phyloP scores from a whole-genome alignment of 495 filamentous ascomycete species.

The Podospora comata region DNA sequence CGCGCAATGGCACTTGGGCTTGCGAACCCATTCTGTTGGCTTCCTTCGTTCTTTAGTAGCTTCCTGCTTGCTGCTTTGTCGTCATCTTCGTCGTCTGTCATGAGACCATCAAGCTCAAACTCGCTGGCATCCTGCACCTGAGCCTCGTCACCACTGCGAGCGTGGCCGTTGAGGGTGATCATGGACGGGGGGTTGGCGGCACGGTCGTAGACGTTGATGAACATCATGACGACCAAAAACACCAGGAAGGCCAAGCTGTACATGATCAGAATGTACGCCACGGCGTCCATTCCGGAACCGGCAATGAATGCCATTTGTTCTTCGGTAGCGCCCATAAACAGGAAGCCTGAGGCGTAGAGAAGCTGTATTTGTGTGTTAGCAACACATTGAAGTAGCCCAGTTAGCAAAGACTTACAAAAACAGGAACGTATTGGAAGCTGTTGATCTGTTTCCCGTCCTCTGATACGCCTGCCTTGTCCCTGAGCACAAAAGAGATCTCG shows the following conservation, averaged over 20 bases:
- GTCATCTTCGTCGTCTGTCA: conserved; percentile 77
- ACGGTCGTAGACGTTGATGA: conserved; percentile 77
- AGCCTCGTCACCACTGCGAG: conserved; percentile 47
- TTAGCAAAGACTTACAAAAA: conserved; percentile 64
- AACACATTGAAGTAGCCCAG: background rate
- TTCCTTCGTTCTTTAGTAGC: conserved; percentile 32
- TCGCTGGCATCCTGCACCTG: conserved; percentile 73
- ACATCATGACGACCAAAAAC: conserved; percentile 84
- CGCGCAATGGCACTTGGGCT: conserved; percentile 42
- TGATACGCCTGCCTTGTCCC: conserved; percentile 61
- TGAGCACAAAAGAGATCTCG: conserved; percentile 84
- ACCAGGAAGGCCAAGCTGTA: conserved; percentile 87
- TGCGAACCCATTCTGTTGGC: conserved; percentile 33
- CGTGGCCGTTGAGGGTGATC: conserved; percentile 27
- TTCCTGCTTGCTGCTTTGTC: conserved; percentile 41
- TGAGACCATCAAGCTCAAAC: conserved; percentile 86
- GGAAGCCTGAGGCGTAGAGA: conserved; percentile 87
- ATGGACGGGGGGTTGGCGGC: conserved; percentile 32
- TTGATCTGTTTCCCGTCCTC: conserved; percentile 57
- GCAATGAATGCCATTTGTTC: conserved; percentile 83
- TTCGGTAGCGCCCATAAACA: conserved; percentile 97
- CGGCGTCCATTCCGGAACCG: conserved; percentile 72
- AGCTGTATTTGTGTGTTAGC: conserved; percentile 51
- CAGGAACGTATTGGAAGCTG: conserved; percentile 90
- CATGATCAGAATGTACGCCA: conserved; percentile 85